Conservation (phyloP, 78 protist genomes). For the Dictyostelium firmibasis region DNA sequence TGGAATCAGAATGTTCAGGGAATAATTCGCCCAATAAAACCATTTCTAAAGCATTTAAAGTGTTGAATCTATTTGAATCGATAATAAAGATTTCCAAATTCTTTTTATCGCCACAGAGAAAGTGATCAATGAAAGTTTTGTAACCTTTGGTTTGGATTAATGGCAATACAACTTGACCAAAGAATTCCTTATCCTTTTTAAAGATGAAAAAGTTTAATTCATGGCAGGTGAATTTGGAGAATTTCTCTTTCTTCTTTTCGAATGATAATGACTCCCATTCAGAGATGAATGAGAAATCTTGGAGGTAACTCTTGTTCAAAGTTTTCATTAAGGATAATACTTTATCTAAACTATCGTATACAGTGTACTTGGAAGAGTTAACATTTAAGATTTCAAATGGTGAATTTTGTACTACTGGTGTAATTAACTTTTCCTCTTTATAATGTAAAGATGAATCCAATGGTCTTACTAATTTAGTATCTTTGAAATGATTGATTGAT, state of each 20-base stretch:
- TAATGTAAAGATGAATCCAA: conserved; percentile 39
- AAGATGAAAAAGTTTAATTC: conserved; percentile 66
- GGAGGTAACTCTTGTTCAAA: neutral
- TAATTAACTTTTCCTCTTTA: conserved; percentile 57
- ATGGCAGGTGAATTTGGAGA: conserved; percentile 69
- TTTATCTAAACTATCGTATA: conserved; percentile 63
- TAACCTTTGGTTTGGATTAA: conserved; percentile 34
- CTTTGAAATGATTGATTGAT: conserved; percentile 17
- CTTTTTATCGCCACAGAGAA: neutral
- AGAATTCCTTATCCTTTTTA: conserved; percentile 62
- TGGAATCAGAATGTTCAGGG: conserved; percentile 18
- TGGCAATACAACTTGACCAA: conserved; percentile 57
- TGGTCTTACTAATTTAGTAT: conserved; percentile 21
- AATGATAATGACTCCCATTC: conserved; percentile 42
- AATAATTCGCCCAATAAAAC: conserved; percentile 58
- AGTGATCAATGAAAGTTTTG: conserved; percentile 72
- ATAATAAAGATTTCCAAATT: neutral
- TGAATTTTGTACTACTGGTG: neutral
- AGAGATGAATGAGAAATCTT: conserved; percentile 47
- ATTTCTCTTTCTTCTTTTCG: conserved; percentile 76
- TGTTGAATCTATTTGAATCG: neutral
- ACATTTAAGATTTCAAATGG: conserved; percentile 40
- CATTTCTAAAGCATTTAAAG: conserved; percentile 35
- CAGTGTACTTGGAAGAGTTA: conserved; percentile 4
- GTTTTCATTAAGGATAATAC: conserved; percentile 37